These are phyloP conservation scores for Apiotrichum mycotoxinovorans DNA, from an alignment of 1,284 basidiomycete genomes.

Conservation along the genomic window DNA sequence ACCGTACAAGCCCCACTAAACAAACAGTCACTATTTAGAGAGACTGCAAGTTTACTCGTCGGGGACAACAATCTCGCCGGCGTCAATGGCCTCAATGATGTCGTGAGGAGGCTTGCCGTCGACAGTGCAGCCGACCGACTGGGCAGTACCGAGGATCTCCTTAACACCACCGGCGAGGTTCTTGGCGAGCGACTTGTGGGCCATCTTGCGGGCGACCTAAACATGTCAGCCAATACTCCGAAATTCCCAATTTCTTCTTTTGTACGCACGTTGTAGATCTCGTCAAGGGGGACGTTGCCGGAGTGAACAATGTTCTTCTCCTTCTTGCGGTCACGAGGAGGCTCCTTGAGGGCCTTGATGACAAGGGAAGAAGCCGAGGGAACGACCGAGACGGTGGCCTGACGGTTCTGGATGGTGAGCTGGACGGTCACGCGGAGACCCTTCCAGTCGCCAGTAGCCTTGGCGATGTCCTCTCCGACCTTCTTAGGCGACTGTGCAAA, in stretches of 20 bases:
- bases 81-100: slow-evolving; percentile 92
- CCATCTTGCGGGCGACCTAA: slow-evolving; percentile 74
- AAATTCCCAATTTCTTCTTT: neutral
- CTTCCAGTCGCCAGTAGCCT: slow-evolving; percentile 98
- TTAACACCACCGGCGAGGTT: slow-evolving; percentile 84
- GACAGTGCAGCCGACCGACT: slow-evolving; percentile 91
- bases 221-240: too few relatives aligned
- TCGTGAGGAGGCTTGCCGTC: slow-evolving; percentile 93
- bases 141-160: slow-evolving; percentile 91
- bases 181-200: slow-evolving; percentile 91
- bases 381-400: slow-evolving; percentile 94
- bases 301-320: slow-evolving; percentile 99
- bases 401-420: slow-evolving; percentile 99
- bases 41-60: slow-evolving; percentile 66
- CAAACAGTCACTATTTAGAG: neutral
- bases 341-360: slow-evolving; percentile 98
- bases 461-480: slow-evolving; percentile 99
- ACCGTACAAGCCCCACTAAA: slow-evolving; percentile 19
- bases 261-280: slow-evolving; percentile 72
- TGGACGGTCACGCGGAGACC: slow-evolving; percentile 99
- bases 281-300: slow-evolving; percentile 92
- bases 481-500: slow-evolving; percentile 92
- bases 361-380: slow-evolving; percentile 97
- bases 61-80: slow-evolving; percentile 90
- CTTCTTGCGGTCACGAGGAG: slow-evolving; percentile 99